Percentiles rank a stretch among this genome's conserved stretches.
Conservation (phyloP, 345 rosid species). For the Heritiera fomes region DNA sequence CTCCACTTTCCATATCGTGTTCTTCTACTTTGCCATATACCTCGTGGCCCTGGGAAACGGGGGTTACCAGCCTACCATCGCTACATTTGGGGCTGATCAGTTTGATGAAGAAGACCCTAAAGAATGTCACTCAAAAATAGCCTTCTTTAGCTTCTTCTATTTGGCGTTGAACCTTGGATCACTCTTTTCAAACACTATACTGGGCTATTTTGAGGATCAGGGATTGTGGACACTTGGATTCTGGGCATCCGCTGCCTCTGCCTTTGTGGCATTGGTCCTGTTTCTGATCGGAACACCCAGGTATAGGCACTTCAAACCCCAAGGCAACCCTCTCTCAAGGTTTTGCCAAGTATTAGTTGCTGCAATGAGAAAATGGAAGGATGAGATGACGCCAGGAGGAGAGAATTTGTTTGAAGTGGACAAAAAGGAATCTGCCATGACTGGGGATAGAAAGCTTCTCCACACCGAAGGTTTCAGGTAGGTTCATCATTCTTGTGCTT, state of each 20-base stretch:
- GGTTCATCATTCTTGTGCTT: background rate
- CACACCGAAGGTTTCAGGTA: slow-evolving; percentile 80
- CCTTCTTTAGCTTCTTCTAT: slow-evolving; percentile 96
- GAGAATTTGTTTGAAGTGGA: slow-evolving; percentile 55
- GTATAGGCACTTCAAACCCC: slow-evolving; percentile 73
- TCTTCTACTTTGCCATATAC: slow-evolving; percentile 80
- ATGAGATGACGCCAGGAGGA: slow-evolving; percentile 27
- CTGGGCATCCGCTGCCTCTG: slow-evolving; percentile 87
- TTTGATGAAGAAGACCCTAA: slow-evolving; percentile 84
- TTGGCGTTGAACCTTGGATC: slow-evolving; percentile 90
- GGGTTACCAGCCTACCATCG: slow-evolving; percentile 91
- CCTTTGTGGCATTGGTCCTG: slow-evolving; percentile 58
- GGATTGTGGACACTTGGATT: slow-evolving; percentile 88
- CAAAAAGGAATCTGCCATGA: slow-evolving; percentile 22
- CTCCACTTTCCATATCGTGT: slow-evolving; percentile 44
- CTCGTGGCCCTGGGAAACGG: slow-evolving; percentile 89
- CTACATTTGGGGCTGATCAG: slow-evolving; percentile 96
- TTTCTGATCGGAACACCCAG: slow-evolving; percentile 77
- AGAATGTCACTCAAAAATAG: slow-evolving; percentile 77
- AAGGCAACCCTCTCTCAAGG: slow-evolving; percentile 80
- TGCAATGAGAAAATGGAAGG: slow-evolving; percentile 61
- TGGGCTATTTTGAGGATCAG: slow-evolving; percentile 83
- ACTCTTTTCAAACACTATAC: slow-evolving; percentile 81
- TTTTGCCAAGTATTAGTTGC: slow-evolving; percentile 79
- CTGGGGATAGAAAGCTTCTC: slow-evolving; percentile 60